Evolutionary conservation across 768 basidiomycete species (phyloP), one percentile per base, ranked within the genome.

Genomic region (Macrocybe gigantea): DNA sequence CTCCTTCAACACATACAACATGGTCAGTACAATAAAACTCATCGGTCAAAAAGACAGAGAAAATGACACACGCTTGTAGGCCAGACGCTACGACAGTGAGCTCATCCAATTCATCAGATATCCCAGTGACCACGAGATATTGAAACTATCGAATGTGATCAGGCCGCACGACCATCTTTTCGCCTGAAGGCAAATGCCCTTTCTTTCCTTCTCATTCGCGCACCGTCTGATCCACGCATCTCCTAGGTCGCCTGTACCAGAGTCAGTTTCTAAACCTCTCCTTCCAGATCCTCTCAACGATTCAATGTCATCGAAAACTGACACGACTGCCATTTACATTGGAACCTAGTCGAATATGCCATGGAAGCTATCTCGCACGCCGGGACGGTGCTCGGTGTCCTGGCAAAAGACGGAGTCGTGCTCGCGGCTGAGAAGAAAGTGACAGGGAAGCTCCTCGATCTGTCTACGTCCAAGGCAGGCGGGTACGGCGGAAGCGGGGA

Each of bases 291-390:
- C 22, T 22, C 22, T 52, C 36, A 33, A 37, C 8, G 37, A 32
- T 7, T 5, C 42, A 41, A 45, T 41, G 44, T 35, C 29, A 9
- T 13, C 43, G 31, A 41, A 46, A 14, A 36, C 3, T 13, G n/a
- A 33, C 33, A 33, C 22, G 33, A 50, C 40, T 22, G 30, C 47
- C 38, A 33, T 47, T 54, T 54, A 42, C 39, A 39, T 51, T 36
- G 45, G 41, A 47, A 22, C 53, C 22, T 57, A 95, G 95, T 98
- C 73, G 95, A 99, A 73, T 99, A 99, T 79, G 95, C 95, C 38
- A 96, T 98, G 92, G 96, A 98, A 64, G 93, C 93, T 49, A 97
- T 98, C 75, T 96, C 93, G 30, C 88, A 93, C 60, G 93, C 92
- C 13, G 91, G 91, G 46, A 89, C 92, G 37, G 93, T 95, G 39